These are phyloP conservation scores for Marchantia polymorpha DNA, from an alignment of 225 moss, liverwort and hornwort genomes.

Conservation along the genomic window DNA sequence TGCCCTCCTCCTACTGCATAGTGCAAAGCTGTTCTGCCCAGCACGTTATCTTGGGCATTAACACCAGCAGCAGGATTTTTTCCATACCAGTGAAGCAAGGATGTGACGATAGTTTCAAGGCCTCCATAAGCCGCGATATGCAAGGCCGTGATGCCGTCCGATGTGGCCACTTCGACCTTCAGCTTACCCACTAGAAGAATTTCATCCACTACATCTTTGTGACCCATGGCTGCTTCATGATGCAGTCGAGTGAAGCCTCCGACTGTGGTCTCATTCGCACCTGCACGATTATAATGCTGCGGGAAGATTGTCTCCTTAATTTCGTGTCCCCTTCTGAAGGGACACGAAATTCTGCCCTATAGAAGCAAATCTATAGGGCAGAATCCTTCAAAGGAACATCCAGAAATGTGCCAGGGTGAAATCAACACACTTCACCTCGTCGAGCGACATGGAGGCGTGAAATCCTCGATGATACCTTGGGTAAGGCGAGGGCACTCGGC, in stretches of 20 bases:
- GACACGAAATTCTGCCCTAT: no score
- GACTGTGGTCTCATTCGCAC: neutral
- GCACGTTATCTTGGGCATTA: neutral
- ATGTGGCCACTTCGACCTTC: neutral
- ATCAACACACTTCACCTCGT: no score
- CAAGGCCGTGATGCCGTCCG: constrained; percentile 15
- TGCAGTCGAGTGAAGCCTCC: constrained; percentile 21
- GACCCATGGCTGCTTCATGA: constrained; percentile 14
- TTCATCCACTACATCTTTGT: neutral
- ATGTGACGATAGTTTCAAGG: neutral
- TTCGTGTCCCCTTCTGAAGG: no score
- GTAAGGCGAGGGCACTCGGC: no score
- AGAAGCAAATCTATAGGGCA: no score
- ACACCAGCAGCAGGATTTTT: neutral
- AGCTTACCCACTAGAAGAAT: neutral
- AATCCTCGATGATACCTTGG: no score
- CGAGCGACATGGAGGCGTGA: no score
- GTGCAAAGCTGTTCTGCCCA: constrained; percentile 14
- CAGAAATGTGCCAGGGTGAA: no score
- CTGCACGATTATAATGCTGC: no score
- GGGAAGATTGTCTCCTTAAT: no score
- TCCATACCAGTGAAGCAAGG: no score
- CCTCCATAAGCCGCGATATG: constrained; percentile 26
- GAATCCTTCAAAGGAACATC: no score
- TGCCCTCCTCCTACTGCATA: neutral